Percentiles rank a stretch among this genome's conserved stretches.
phyloP scores from a whole-genome alignment of 2,329 filamentous ascomycete genomes.

The Fusarium anguioides region DNA sequence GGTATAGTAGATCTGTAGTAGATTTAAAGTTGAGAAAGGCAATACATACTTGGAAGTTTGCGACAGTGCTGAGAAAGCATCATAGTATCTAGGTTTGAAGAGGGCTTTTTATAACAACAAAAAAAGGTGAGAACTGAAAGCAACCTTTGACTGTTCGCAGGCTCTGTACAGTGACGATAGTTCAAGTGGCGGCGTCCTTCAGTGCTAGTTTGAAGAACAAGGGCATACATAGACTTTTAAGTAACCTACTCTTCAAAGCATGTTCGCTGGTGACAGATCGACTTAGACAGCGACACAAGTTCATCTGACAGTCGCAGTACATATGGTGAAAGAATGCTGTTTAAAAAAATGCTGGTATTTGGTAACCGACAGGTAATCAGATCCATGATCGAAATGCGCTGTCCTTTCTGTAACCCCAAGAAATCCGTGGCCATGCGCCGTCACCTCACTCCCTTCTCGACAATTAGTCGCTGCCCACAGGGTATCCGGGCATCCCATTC shows the following conservation, averaged over 20 bases:
- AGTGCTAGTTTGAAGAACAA: neutral
- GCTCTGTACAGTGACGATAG: neutral
- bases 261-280: neutral
- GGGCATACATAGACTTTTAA: neutral
- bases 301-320: neutral
- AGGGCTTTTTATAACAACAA: slow-evolving; percentile 1
- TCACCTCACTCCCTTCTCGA: slow-evolving; percentile 31
- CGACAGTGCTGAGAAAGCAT: neutral
- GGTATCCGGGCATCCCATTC: slow-evolving; percentile 45
- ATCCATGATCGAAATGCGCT: slow-evolving; percentile 18
- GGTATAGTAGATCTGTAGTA: neutral
- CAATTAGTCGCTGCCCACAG: slow-evolving; percentile 45
- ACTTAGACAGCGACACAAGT: neutral
- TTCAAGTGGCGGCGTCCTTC: neutral
- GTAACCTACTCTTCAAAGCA: neutral
- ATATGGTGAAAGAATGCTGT: neutral
- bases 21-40: no score
- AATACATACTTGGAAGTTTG: no score
- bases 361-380: slow-evolving; percentile 33
- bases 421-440: slow-evolving; percentile 29
- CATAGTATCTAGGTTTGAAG: no score
- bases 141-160: neutral
- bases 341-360: slow-evolving; percentile 19
- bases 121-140: neutral
- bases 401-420: slow-evolving; percentile 33